phyloP scores from a whole-genome alignment of 2,329 filamentous ascomycete species.

The Fusarium floridanum region DNA sequence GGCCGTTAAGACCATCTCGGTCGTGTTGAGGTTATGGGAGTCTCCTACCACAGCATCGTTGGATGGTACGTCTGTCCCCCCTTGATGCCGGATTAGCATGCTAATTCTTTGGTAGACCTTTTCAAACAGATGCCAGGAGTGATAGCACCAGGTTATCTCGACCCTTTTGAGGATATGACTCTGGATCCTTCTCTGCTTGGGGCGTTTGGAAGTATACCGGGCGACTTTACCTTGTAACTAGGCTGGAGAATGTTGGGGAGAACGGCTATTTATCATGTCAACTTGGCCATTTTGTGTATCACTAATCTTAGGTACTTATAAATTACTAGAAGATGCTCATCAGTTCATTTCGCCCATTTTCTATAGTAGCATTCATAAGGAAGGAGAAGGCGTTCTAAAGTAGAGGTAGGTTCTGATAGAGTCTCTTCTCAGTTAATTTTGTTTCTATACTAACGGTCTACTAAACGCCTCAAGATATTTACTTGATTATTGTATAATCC shows the following conservation, averaged over 20 bases:
- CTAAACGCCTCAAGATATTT: too few species aligned
- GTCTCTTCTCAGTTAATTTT: too few species aligned
- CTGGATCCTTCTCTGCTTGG: conserved; percentile 25
- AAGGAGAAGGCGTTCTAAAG: too few species aligned
- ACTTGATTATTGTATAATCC: too few species aligned
- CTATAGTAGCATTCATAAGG: too few species aligned
- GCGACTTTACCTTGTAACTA: conserved; percentile 9
- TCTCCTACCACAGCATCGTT: not conserved
- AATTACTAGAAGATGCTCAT: too few species aligned
- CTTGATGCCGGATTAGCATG: not conserved
- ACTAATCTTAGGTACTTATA: too few species aligned
- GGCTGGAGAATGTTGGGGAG: not conserved
- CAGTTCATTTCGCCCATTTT: too few species aligned
- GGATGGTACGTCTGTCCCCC: not conserved
- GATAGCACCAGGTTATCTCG: not conserved
- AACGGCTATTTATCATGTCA: not conserved
- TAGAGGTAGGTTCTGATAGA: too few species aligned
- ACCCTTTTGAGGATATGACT: conserved; percentile 23
- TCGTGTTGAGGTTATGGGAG: conserved; percentile 1
- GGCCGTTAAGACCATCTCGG: conserved; percentile 11
- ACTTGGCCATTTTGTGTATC: not conserved
- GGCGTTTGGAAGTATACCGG: conserved; percentile 13
- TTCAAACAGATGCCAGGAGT: not conserved
- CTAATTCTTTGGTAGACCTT: not conserved
- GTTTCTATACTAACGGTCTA: too few species aligned